A percentile compares a stretch with the other conserved stretches of the same genome.
Conservation (phyloP, 352 stramenopile species). For the Pythium vanterpoolii region DNA sequence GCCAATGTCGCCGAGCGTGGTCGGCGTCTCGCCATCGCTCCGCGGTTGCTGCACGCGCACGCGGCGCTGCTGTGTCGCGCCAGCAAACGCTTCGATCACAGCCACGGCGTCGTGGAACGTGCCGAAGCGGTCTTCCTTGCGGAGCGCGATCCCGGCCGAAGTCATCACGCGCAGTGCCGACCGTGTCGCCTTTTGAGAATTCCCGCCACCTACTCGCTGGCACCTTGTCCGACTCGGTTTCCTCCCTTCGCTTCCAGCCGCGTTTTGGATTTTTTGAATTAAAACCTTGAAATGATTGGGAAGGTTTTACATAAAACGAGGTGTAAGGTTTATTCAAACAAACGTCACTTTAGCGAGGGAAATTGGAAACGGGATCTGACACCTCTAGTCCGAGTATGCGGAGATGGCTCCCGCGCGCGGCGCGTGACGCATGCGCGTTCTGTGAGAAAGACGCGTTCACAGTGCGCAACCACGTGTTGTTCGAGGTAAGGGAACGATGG, state of each 20-base stretch:
- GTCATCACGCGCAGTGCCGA: constrained; percentile 17
- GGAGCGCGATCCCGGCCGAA: constrained; percentile 28
- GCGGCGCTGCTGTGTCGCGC: constrained; percentile 48
- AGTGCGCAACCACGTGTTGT: constrained; percentile 48
- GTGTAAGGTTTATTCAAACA: constrained; percentile 14
- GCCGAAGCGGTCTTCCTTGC: constrained; percentile 61
- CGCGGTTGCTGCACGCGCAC: constrained; percentile 45
- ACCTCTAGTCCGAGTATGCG: neutral
- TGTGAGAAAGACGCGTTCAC: constrained; percentile 50
- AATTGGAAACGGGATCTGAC: neutral
- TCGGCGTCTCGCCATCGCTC: neutral
- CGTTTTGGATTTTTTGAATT: constrained; percentile 18
- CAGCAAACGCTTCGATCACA: constrained; percentile 54
- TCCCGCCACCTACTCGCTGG: constrained; percentile 1
- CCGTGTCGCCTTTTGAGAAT: constrained; percentile 50
- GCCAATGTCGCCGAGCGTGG: neutral
- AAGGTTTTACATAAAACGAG: constrained; percentile 21
- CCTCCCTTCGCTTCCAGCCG: neutral
- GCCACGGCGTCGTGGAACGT: constrained; percentile 63
- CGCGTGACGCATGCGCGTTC: constrained; percentile 39
- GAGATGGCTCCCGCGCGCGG: constrained; percentile 8
- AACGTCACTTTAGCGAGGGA: constrained; percentile 4
- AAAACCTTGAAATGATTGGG: constrained; percentile 11
- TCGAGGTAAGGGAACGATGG: constrained; percentile 30
- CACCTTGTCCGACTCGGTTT: no score